These are phyloP conservation scores for Linderina pennispora DNA, from an alignment of 192 early-diverging fungal genomes.

Conservation along the genomic window DNA sequence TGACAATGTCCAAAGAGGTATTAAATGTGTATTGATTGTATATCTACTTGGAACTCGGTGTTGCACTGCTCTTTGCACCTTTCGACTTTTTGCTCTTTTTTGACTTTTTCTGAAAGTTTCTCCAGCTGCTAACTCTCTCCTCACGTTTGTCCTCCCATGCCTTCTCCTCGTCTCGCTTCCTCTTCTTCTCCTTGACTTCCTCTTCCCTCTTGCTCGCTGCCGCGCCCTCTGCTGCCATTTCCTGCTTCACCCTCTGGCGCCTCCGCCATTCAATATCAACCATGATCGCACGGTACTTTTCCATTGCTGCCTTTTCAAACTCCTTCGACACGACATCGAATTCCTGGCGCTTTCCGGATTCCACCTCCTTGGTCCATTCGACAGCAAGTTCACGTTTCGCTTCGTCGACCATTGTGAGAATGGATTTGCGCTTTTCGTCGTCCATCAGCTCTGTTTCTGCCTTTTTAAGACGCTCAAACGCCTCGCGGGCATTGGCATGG, in stretches of 20 bases:
- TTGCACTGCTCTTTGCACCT: too few species aligned
- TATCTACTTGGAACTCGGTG: too few species aligned
- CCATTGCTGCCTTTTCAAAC: slow-evolving; percentile 18
- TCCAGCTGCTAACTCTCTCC: slow-evolving; percentile 38
- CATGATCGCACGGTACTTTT: slow-evolving; percentile 24
- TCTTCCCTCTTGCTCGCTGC: slow-evolving; percentile 18
- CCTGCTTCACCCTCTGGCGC: slow-evolving; percentile 30
- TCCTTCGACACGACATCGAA: neutral
- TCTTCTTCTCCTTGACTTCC: slow-evolving; percentile 5
- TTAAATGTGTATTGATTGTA: too few species aligned
- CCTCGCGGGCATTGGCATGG: slow-evolving; percentile 29
- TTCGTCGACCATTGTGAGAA: slow-evolving; percentile 20
- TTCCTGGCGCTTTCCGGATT: neutral
- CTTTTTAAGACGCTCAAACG: slow-evolving; percentile 32
- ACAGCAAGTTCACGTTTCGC: slow-evolving; percentile 27
- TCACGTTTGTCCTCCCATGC: slow-evolving; percentile 38
- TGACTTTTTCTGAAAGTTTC: slow-evolving; percentile 14
- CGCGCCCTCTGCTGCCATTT: slow-evolving; percentile 31
- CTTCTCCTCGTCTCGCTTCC: slow-evolving; percentile 21
- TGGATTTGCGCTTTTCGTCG: slow-evolving; percentile 23
- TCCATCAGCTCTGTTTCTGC: slow-evolving; percentile 40
- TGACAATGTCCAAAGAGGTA: too few species aligned
- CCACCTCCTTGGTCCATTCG: slow-evolving; percentile 7
- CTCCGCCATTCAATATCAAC: slow-evolving; percentile 40
- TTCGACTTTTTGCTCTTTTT: slow-evolving; percentile 7